phyloP scores from a whole-genome alignment of 2,329 filamentous ascomycete genomes.

The Rosellinia necatrix region DNA sequence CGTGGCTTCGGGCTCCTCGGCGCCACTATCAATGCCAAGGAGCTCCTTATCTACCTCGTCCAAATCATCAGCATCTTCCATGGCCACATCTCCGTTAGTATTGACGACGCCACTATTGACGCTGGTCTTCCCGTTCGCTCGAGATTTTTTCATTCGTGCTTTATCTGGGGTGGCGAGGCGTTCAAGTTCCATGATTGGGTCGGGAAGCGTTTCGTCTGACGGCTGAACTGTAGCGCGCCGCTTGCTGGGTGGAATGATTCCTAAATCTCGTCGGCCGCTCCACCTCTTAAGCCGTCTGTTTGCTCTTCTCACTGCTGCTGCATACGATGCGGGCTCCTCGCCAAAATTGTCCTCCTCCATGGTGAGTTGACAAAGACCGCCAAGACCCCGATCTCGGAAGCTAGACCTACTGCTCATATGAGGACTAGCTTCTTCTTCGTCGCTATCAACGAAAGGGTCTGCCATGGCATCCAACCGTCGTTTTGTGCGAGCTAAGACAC shows the following conservation, averaged over 20 bases:
- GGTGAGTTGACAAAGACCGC: slow-evolving; percentile 66
- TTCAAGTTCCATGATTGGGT: slow-evolving; percentile 25
- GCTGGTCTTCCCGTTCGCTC: slow-evolving; percentile 36
- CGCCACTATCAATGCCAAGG: slow-evolving; percentile 51
- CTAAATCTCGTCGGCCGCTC: slow-evolving; percentile 56
- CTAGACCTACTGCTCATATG: slow-evolving; percentile 39
- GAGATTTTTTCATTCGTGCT: slow-evolving; percentile 38
- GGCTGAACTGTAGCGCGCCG: slow-evolving; percentile 35
- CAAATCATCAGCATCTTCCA: slow-evolving; percentile 55
- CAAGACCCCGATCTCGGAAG: slow-evolving; percentile 63
- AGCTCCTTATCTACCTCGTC: slow-evolving; percentile 61
- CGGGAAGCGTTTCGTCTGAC: slow-evolving; percentile 21
- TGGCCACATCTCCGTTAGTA: slow-evolving; percentile 49
- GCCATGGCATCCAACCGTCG: slow-evolving; percentile 62
- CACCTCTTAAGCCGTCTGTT: slow-evolving; percentile 72
- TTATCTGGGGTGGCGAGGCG: slow-evolving; percentile 20
- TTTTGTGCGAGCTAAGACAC: slow-evolving; percentile 69
- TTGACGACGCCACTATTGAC: slow-evolving; percentile 39
- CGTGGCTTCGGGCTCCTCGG: slow-evolving; percentile 41
- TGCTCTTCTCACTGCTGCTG: slow-evolving; percentile 67
- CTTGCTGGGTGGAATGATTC: slow-evolving; percentile 55
- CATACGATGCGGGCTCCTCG: slow-evolving; percentile 71
- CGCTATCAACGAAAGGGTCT: slow-evolving; percentile 65
- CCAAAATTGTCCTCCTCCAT: slow-evolving; percentile 74
- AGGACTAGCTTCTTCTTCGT: slow-evolving; percentile 56